These are phyloP conservation scores for Kluyveromyces wickerhamii DNA, from an alignment of 805 yeast species.

Conservation along the genomic window DNA sequence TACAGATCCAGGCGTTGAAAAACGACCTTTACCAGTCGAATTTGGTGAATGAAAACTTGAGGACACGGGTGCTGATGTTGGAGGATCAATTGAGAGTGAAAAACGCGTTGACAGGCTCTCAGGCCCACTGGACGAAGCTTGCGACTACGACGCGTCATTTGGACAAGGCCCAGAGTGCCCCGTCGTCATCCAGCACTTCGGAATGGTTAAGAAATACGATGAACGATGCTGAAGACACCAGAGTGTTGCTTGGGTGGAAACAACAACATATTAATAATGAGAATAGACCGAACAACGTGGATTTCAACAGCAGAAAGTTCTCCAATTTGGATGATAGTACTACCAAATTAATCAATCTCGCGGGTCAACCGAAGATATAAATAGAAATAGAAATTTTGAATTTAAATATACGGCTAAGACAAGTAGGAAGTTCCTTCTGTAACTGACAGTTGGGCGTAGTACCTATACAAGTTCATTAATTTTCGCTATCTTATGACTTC, in stretches of 20 bases:
- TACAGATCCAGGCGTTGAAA: constrained; percentile 14
- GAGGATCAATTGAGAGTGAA: constrained; percentile 10
- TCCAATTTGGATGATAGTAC: constrained; percentile 17
- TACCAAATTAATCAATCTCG: constrained; percentile 6
- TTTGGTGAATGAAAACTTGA: constrained; percentile 11
- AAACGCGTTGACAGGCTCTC: constrained; percentile 5
- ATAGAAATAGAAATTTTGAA: too few relatives aligned
- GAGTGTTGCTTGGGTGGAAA: constrained; percentile 7
- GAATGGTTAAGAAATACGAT: constrained; percentile 1
- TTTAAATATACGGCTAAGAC: too few relatives aligned
- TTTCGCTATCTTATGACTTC: constrained; percentile 5
- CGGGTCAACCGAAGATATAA: not conserved
- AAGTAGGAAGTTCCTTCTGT: too few relatives aligned
- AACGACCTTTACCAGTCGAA: constrained; percentile 14
- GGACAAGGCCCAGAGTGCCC: constrained; percentile 6
- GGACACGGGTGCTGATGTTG: constrained; percentile 11
- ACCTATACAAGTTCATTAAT: too few relatives aligned
- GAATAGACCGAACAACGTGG: not conserved
- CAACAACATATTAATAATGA: not conserved
- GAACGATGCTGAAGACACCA: constrained; percentile 8
- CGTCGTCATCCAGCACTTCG: constrained; percentile 5
- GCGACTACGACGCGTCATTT: not conserved
- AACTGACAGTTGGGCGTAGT: too few relatives aligned
- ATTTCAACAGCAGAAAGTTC: constrained; percentile 5
- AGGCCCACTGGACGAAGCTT: too few relatives aligned